Conservation (phyloP, 1,139 yeast species). For the Geotrichum australiense region DNA sequence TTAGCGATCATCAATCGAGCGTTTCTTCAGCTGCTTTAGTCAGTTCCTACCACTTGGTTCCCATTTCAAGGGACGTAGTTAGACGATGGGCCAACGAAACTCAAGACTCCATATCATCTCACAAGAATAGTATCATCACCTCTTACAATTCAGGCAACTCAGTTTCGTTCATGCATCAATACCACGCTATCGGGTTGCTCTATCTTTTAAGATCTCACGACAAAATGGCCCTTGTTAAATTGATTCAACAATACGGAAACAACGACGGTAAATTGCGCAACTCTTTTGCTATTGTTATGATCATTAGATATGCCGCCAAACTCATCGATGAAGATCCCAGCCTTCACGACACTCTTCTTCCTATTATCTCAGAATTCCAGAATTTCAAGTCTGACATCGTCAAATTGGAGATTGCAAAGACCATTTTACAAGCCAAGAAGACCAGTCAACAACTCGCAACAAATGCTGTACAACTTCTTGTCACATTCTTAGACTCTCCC, state of each 20-base stretch:
- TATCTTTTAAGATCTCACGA: conserved; percentile 87
- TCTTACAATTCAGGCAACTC: conserved; percentile 24
- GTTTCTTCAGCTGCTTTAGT: conserved; percentile 90
- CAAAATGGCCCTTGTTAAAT: conserved; percentile 86
- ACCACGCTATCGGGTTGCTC: conserved; percentile 88
- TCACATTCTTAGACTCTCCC: conserved; percentile 76
- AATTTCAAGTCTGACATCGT: conserved; percentile 85
- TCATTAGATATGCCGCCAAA: conserved; percentile 74
- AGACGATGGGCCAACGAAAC: conserved; percentile 92
- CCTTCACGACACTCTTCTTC: conserved; percentile 42
- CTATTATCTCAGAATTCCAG: conserved; percentile 64
- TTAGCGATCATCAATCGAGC: conserved; percentile 84
- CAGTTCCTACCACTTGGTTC: conserved; percentile 81
- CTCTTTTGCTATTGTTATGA: conserved; percentile 68
- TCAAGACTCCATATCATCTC: conserved; percentile 78
- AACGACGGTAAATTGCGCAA: conserved; percentile 40
- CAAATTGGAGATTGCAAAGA: conserved; percentile 87
- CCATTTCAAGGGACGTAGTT: conserved; percentile 85
- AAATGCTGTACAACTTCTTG: conserved; percentile 63
- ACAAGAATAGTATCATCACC: conserved; percentile 47
- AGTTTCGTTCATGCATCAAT: conserved; percentile 70
- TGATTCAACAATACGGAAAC: conserved; percentile 69
- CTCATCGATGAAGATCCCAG: conserved; percentile 56
- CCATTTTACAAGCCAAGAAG: conserved; percentile 57
- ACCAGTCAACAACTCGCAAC: conserved; percentile 57